A percentile compares a stretch with the other conserved stretches of the same genome.
Conservation (phyloP, 208 protist species). For the Leishmania major region DNA sequence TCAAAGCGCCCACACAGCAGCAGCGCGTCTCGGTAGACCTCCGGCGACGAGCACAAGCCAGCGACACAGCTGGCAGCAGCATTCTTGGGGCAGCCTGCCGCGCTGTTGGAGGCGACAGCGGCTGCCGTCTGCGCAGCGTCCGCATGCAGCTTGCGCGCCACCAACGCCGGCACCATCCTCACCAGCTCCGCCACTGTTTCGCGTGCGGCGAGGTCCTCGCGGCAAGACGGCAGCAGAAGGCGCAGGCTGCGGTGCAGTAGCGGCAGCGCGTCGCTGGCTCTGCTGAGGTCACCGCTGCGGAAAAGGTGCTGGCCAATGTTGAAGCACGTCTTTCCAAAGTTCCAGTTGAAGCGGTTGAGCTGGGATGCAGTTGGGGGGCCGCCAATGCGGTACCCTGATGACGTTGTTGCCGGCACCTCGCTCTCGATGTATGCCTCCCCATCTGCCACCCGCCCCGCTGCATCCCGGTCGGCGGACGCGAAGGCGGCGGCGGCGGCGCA, state of each 20-base stretch:
- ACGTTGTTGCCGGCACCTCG: not conserved
- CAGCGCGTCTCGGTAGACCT: constrained; percentile 53
- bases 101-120: not conserved
- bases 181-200: constrained; percentile 37
- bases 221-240: constrained; percentile 49
- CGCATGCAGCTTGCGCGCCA: constrained; percentile 26
- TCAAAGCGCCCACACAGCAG: constrained; percentile 68
- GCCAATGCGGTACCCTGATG: constrained; percentile 6
- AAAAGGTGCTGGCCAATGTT: constrained; percentile 65
- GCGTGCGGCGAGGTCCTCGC: constrained; percentile 21
- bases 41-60: constrained; percentile 15
- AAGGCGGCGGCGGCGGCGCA: not conserved
- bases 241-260: constrained; percentile 66
- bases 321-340: constrained; percentile 74
- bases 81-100: not conserved
- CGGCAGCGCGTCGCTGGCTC: constrained; percentile 49
- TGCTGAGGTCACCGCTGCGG: constrained; percentile 39
- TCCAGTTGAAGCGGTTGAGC: constrained; percentile 43
- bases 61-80: not conserved
- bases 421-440: not conserved
- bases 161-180: constrained; percentile 55
- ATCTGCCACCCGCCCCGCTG: not conserved
- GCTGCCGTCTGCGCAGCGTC: not conserved
- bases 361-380: not conserved
- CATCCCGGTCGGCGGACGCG: not conserved